Evolutionary conservation across 78 protist genomes (phyloP), one percentile per base, ranked within the genome.

Genomic region (Dictyostelium purpureum): DNA sequence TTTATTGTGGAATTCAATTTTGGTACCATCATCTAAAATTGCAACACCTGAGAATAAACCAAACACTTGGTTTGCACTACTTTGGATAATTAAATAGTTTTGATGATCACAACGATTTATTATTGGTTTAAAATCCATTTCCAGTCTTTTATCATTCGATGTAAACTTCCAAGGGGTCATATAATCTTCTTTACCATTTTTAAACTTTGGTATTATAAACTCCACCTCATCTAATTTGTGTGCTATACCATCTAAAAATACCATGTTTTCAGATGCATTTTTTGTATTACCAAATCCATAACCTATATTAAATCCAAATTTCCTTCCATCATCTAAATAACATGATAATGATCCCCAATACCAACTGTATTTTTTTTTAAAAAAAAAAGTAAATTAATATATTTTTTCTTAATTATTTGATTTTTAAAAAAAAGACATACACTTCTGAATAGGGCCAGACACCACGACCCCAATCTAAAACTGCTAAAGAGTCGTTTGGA

Each of bases 231-330:
- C 79, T 7, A 73, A 73, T 73, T 73, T 73, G 28, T 73, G 79
- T 16, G 42, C 18, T 9, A 47, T 45, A 12, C 79, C 79, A 73
- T 73, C 59, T 10, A 45, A 16, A 73, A 40, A 73, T 14, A 73
- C 24, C 37, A 40, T 45, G 18, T 73, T 73, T 28, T 73, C 79
- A 14, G 63, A 45, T 40, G 59, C 43, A 6, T 16, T 33, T 4
- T 19, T 3, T 14, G 35, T 45, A 45, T 73, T 73, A 45, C 79
- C 79, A 45, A 73, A 73, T 21, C 79, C 79, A 45, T 73, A 45
- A 4, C 79, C 79, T 12, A 73, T n/a, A 45, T 73, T 73, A 45
- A 73, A 45, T 28, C 79, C 79, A 45, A 73, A 73, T 73, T 35
- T 40, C 24, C n/a, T 47, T 45, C 56, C 63, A 73, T 28, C 52